A percentile compares a stretch with the other conserved stretches of the same genome.
These are phyloP conservation scores for Suillus lakei DNA, from an alignment of 768 basidiomycete species.

Conservation along the genomic window DNA sequence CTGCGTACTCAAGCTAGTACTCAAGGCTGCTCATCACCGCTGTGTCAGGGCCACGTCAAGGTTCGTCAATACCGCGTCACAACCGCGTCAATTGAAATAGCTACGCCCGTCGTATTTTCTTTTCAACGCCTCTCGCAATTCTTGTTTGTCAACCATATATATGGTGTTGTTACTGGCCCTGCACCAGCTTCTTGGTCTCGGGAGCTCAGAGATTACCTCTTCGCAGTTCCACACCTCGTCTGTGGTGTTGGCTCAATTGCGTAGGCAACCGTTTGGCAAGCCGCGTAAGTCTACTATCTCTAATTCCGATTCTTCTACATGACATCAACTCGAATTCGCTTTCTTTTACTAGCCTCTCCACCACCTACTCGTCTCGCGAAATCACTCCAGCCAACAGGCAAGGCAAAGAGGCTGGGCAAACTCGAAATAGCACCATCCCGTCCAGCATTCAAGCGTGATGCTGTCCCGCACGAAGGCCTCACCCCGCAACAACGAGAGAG, in stretches of 20 bases:
- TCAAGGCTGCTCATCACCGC: no score
- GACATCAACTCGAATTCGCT: not conserved
- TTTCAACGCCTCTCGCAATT: no score
- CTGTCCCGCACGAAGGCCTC: constrained; percentile 23
- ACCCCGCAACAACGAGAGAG: constrained; percentile 5
- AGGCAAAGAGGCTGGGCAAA: constrained; percentile 29
- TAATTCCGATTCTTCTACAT: not conserved
- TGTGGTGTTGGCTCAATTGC: not conserved
- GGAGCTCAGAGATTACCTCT: not conserved
- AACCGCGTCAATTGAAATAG: no score
- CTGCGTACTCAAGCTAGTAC: no score
- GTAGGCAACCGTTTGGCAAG: not conserved
- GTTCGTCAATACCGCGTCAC: no score
- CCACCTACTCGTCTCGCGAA: constrained; percentile 26
- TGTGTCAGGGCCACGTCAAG: no score
- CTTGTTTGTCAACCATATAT: not conserved
- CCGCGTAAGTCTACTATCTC: not conserved
- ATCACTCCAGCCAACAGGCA: constrained; percentile 32
- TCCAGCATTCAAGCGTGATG: constrained; percentile 21
- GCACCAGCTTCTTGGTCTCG: not conserved
- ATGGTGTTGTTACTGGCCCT: not conserved
- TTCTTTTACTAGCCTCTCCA: not conserved
- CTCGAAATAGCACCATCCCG: constrained; percentile 28
- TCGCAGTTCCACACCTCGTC: not conserved
- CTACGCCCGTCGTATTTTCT: no score